Evolutionary conservation across 306 rosid genomes (phyloP).

Genomic region (Astragalus glycyphyllos): DNA sequence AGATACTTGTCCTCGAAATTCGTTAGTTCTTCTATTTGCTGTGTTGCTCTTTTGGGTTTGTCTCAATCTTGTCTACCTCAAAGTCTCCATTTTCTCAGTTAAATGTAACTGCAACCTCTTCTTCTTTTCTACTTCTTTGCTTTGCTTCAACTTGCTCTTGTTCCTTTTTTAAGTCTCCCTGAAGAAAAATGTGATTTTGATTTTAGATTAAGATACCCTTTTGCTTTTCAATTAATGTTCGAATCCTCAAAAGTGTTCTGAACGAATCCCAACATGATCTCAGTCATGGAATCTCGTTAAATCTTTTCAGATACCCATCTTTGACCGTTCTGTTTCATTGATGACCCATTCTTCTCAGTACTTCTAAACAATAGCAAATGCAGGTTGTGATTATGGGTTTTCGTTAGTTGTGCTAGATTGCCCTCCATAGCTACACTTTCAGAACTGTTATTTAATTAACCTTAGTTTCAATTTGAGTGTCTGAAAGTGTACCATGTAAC

Average conservation of each 20-base stretch:
- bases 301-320: conserved; percentile 40
- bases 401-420: conserved; percentile 58
- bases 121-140: conserved; percentile 21
- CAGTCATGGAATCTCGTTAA: conserved; percentile 76
- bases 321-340: conserved; percentile 38
- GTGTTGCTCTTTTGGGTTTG: conserved; percentile 30
- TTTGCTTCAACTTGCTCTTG: conserved; percentile 30
- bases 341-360: conserved; percentile 51
- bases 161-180: conserved; percentile 5
- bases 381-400: conserved; percentile 58
- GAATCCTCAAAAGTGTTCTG: conserved; percentile 56
- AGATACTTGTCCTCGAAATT: conserved; percentile 36
- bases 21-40: conserved; percentile 38
- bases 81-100: conserved; percentile 45
- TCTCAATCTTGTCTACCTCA: conserved; percentile 43
- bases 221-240: conserved; percentile 50
- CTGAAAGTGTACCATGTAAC: conserved; percentile 51
- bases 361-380: conserved; percentile 53
- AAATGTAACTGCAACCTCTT: conserved; percentile 62
- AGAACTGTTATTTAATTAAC: conserved; percentile 40
- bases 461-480: conserved; percentile 42
- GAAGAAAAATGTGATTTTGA: conserved; percentile 68
- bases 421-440: conserved; percentile 42
- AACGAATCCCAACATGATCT: conserved; percentile 46
- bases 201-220: conserved; percentile 42